Evolutionary conservation across 805 yeast species (phyloP).

Genomic region (Cyberlindnera americana): DNA sequence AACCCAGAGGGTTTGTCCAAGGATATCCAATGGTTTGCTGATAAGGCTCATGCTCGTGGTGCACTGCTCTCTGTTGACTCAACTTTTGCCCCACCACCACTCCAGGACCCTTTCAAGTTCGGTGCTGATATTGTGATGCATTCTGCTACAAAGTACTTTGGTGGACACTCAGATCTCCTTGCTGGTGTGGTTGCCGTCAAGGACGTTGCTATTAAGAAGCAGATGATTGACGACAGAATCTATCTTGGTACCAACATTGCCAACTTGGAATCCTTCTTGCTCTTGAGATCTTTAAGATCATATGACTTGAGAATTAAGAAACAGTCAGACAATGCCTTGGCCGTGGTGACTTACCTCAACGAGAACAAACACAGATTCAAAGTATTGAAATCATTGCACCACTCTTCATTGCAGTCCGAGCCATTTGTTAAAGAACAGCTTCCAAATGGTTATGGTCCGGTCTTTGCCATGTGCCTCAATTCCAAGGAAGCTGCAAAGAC

Average conservation of each 20-base stretch:
- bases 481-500: conserved; percentile 51
- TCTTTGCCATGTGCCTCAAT: conserved; percentile 60
- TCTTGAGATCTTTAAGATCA: conserved; percentile 79
- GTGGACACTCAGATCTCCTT: conserved; percentile 90
- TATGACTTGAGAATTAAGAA: conserved; percentile 64
- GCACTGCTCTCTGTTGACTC: conserved; percentile 74
- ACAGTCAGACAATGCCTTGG: conserved; percentile 62
- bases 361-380: conserved; percentile 48
- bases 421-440: conserved; percentile 62
- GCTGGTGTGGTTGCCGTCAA: conserved; percentile 80
- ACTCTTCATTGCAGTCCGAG: conserved; percentile 76
- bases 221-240: conserved; percentile 59
- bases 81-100: conserved; percentile 92
- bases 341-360: conserved; percentile 55
- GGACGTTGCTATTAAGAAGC: conserved; percentile 40
- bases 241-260: conserved; percentile 77
- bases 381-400: conserved; percentile 51
- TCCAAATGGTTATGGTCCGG: conserved; percentile 67
- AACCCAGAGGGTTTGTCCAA: conserved; percentile 74
- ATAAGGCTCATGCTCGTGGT: conserved; percentile 72
- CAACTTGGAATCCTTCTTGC: conserved; percentile 69
- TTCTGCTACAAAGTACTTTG: conserved; percentile 90
- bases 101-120: conserved; percentile 72
- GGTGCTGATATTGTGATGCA: conserved; percentile 92
- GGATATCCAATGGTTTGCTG: conserved; percentile 61